A percentile compares a stretch with the other conserved stretches of the same genome.
Evolutionary conservation across 164 flowering plant species (phyloP).

Genomic region (Dillenia suffruticosa): DNA sequence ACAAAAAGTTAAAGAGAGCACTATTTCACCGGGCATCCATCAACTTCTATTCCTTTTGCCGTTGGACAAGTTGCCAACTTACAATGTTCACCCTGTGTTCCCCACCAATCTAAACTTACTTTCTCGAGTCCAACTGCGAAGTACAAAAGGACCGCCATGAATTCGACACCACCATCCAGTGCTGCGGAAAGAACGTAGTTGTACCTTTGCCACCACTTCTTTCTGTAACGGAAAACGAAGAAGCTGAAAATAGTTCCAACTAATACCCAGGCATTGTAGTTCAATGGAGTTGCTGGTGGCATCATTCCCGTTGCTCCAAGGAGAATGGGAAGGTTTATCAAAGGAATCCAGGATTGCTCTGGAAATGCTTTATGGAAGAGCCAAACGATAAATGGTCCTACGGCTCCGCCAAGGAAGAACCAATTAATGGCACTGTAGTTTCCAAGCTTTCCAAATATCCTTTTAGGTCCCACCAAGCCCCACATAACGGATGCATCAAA

Average conservation of each 20-base stretch:
- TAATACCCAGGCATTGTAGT: slow-evolving; percentile 1
- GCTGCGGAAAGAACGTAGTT: slow-evolving; percentile 1
- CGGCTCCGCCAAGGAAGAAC: slow-evolving; percentile 6
- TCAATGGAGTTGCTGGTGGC: slow-evolving; percentile 6
- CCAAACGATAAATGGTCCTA: slow-evolving; percentile 1
- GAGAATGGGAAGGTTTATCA: background rate
- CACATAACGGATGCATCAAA: no score
- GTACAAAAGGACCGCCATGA: background rate
- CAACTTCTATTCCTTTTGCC: slow-evolving; percentile 1
- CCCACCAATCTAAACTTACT: slow-evolving; percentile 3
- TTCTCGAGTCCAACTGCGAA: background rate
- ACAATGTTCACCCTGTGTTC: background rate
- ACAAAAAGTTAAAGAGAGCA: no score
- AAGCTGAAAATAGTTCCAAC: background rate
- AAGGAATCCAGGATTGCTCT: background rate
- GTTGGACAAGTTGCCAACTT: slow-evolving; percentile 1
- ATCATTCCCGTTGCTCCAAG: slow-evolving; percentile 1
- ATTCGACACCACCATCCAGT: background rate
- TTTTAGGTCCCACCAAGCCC: background rate
- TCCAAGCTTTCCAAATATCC: background rate
- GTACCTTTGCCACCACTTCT: background rate
- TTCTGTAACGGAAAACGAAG: background rate
- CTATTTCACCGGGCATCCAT: background rate
- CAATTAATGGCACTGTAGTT: background rate
- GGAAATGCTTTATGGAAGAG: slow-evolving; percentile 2